Base-by-base conservation (phyloP, 2,329 filamentous ascomycete species). In the Diplodia mutila region DNA sequence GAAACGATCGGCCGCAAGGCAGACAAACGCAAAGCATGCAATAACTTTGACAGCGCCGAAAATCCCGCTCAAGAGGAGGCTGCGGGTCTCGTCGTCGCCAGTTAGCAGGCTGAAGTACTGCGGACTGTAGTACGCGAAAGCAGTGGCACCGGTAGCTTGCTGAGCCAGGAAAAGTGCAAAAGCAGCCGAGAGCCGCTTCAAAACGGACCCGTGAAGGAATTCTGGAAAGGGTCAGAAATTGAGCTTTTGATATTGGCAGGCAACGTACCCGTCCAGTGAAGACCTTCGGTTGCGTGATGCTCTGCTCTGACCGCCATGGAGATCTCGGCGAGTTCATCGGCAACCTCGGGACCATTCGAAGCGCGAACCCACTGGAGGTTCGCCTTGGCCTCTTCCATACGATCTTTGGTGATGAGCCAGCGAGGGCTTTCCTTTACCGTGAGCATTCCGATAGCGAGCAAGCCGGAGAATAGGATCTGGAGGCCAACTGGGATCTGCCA, bases 351-450 rank as follows among this genome's bases (percentile, higher is more conserved):
- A 0, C 79, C 78, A 42, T 77, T 75, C 27, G 79, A 78, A 0
- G 79, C 83, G n/a, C 85, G 81, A 67, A 86, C 83, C 84, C 84
- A 86, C 65, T 77, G 75, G 2, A 87, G 77, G 68, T 81, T 84
- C 54, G 76, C 72, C 79, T 81, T 83, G 4, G 85, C 84, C 71
- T 90, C 85, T n/a, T 90, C 87, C 80, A 87, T 87, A 0, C 86
- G 82, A 69, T 87, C 88, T 70, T 87, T 83, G 18, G 84, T 83
- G 9, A 89, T 89, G 4, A 91, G 80, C 89, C 89, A 91, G 49
- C 89, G 83, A 1, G 89, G 89, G 59, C 82, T 89, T 34, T 74
- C 69, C n/a, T 70, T 69, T 5, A 74, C 65, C 34, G 75, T 75
- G 57, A 76, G 67, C 71, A 77, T 73, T 61, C 71, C 73, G 53